A percentile compares a stretch with the other conserved stretches of the same genome.
Conservation (phyloP, 352 stramenopile species). For the Pythium insidiosum region DNA sequence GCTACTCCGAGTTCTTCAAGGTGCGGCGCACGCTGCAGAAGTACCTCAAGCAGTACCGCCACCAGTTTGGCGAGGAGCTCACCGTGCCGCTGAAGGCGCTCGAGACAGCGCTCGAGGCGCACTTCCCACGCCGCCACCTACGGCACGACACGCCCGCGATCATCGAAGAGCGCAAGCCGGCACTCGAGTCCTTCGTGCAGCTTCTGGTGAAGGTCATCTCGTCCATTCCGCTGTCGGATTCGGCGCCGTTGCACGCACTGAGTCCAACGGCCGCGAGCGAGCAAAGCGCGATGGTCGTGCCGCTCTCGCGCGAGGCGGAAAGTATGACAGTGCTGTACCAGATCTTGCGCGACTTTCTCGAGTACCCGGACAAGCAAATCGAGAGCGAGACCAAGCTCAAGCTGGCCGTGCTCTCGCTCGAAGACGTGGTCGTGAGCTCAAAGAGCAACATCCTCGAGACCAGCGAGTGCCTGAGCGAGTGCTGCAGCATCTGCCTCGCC, state of each 20-base stretch:
- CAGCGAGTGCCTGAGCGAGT: conserved; percentile 48
- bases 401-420: conserved; percentile 68
- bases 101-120: conserved; percentile 33
- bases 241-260: conserved; percentile 6
- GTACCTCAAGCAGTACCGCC: conserved; percentile 64
- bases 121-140: conserved; percentile 70
- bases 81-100: conserved; percentile 36
- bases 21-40: conserved; percentile 51
- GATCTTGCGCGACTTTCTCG: conserved; percentile 71
- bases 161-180: conserved; percentile 56
- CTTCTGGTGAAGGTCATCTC: conserved; percentile 76
- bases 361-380: conserved; percentile 83
- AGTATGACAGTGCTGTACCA: conserved; percentile 59
- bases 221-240: conserved; percentile 50
- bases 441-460: conserved; percentile 50
- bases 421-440: conserved; percentile 76
- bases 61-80: conserved; percentile 5
- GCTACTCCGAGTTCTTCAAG: conserved; percentile 81
- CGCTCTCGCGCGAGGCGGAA: conserved; percentile 20
- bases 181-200: conserved; percentile 75
- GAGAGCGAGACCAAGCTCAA: conserved; percentile 81
- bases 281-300: background rate
- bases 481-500: conserved; percentile 78
- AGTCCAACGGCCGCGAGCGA: too few species aligned
- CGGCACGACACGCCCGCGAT: conserved; percentile 64